These are phyloP conservation scores for Agarophyton chilense DNA, from an alignment of 23 red algal genomes.

Conservation along the genomic window DNA sequence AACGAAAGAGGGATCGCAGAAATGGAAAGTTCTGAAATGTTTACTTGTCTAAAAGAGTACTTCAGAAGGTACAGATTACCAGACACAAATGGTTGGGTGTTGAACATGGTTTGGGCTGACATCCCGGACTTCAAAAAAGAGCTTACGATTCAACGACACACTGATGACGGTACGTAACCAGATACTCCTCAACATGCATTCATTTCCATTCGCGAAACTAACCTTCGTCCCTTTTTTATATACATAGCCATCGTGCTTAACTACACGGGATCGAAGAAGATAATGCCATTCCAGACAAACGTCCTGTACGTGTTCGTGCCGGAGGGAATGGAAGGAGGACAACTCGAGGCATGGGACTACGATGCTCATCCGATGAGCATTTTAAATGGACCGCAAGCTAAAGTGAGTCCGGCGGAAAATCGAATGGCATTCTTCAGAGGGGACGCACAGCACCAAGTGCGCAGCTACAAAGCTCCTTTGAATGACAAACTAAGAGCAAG, in stretches of 20 bases:
- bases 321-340: constrained; percentile 35
- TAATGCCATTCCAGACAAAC: constrained; percentile 47
- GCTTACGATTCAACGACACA: constrained; percentile 41
- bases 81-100: constrained; percentile 49
- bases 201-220: not conserved
- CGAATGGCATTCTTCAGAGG: constrained; percentile 48
- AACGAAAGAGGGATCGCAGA: constrained; percentile 32
- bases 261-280: constrained; percentile 27
- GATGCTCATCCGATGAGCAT: not conserved
- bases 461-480: constrained; percentile 22
- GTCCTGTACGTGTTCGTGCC: constrained; percentile 57
- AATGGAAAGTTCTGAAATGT: constrained; percentile 3
- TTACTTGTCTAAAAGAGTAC: constrained; percentile 13
- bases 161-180: constrained; percentile 46
- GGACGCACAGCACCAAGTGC: constrained; percentile 51
- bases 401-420: constrained; percentile 36
- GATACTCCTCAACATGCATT: not conserved
- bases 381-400: not conserved
- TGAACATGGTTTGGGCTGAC: constrained; percentile 67
- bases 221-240: not conserved
- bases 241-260: constrained; percentile 16
- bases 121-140: constrained; percentile 25
- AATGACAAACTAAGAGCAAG: constrained; percentile 34
- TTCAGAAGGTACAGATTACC: constrained; percentile 12
- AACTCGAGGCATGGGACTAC: constrained; percentile 52